Percentiles rank a stretch among this genome's conserved stretches.
phyloP scores from a whole-genome alignment of 2,329 filamentous ascomycete species.

The Clarireedia homoeocarpa region DNA sequence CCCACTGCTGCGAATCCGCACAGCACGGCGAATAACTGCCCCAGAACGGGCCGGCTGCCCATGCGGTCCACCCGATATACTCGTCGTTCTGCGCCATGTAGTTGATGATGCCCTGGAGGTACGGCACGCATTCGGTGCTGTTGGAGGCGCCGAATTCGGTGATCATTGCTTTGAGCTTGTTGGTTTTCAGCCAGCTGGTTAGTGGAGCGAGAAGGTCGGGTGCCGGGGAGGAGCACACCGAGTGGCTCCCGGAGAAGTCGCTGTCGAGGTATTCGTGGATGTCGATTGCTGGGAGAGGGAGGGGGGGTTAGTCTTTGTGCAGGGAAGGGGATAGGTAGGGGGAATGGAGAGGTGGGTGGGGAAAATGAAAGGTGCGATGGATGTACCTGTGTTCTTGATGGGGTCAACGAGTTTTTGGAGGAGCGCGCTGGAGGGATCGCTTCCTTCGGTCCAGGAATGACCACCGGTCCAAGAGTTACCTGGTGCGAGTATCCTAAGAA shows the following conservation, averaged over 20 bases:
- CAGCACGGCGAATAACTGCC: slow-evolving; percentile 36
- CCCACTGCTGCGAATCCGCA: slow-evolving; percentile 34
- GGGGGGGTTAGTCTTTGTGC: not conserved
- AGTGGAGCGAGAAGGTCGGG: slow-evolving; percentile 34
- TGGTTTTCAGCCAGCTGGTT: slow-evolving; percentile 38
- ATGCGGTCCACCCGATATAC: slow-evolving; percentile 45
- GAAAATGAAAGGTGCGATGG: not conserved
- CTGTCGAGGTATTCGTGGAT: slow-evolving; percentile 45
- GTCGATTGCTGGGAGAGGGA: slow-evolving; percentile 32
- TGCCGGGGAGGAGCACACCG: slow-evolving; percentile 34
- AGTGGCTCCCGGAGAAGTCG: slow-evolving; percentile 39
- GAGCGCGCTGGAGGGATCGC: slow-evolving; percentile 32
- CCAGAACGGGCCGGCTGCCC: slow-evolving; percentile 44
- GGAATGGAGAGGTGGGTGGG: not conserved
- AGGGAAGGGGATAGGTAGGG: not conserved
- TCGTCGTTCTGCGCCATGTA: slow-evolving; percentile 40
- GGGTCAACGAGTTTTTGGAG: slow-evolving; percentile 39
- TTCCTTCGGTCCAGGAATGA: slow-evolving; percentile 37
- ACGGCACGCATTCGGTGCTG: slow-evolving; percentile 34
- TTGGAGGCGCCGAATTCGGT: slow-evolving; percentile 42
- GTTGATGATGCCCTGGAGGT: slow-evolving; percentile 36
- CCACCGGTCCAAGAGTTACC: slow-evolving; percentile 43
- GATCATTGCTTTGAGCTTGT: slow-evolving; percentile 41
- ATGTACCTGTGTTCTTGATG: slow-evolving; percentile 34
- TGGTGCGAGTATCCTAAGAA: slow-evolving; percentile 35